Percentiles rank a stretch among this genome's conserved stretches.
Evolutionary conservation across 1,284 basidiomycete genomes (phyloP).

Genomic region (Ustilago lituana): DNA sequence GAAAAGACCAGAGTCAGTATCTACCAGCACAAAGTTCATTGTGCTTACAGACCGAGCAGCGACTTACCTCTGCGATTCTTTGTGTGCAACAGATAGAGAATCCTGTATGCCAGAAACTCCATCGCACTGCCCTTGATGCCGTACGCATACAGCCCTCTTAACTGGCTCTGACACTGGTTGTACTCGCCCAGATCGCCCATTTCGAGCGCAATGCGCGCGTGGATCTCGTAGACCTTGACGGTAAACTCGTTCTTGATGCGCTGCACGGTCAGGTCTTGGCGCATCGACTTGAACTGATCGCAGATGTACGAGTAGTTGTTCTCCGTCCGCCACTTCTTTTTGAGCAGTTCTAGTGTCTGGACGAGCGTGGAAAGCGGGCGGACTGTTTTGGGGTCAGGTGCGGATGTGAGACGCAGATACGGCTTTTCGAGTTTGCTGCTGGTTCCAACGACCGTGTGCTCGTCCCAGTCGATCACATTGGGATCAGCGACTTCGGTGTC

Average conservation of each 20-base stretch:
- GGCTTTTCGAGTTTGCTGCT: conserved; percentile 90
- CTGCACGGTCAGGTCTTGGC: conserved; percentile 99
- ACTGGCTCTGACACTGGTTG: conserved; percentile 93
- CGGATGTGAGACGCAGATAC: conserved; percentile 94
- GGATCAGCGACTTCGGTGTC: conserved; percentile 48
- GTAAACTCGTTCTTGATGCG: conserved; percentile 99
- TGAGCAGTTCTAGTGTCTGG: conserved; percentile 85
- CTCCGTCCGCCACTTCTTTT: conserved; percentile 86
- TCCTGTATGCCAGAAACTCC: conserved; percentile 97
- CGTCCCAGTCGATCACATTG: conserved; percentile 94
- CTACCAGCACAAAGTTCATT: too few relatives aligned
- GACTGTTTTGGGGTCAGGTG: conserved; percentile 93
- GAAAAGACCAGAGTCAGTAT: conserved; percentile 1
- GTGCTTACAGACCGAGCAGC: too few relatives aligned
- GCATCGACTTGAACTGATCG: conserved; percentile 96
- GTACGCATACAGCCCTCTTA: conserved; percentile 89
- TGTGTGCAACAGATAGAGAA: conserved; percentile 93
- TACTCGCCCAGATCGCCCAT: conserved; percentile 98
- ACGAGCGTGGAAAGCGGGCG: conserved; percentile 86
- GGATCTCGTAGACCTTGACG: conserved; percentile 96
- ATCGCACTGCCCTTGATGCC: conserved; percentile 88
- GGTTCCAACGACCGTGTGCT: conserved; percentile 91
- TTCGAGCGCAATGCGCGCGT: conserved; percentile 95
- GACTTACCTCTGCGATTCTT: conserved; percentile 90
- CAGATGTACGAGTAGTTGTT: conserved; percentile 91